These are phyloP conservation scores for Epichloe uncinata DNA, from an alignment of 2,329 filamentous ascomycete species.

Conservation along the genomic window DNA sequence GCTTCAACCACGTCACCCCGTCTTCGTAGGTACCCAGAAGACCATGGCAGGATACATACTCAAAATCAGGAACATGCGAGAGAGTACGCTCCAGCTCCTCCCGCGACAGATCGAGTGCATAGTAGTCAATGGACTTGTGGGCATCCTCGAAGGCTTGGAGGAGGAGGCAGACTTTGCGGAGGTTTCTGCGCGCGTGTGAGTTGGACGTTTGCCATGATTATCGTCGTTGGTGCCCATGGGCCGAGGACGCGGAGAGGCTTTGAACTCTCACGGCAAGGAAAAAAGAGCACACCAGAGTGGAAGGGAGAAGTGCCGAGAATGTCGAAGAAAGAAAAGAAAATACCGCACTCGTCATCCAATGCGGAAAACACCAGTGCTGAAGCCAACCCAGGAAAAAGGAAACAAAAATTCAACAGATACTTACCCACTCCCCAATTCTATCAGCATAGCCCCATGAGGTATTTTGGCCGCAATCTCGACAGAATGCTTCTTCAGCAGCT, in stretches of 20 bases:
- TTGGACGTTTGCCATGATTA: not conserved
- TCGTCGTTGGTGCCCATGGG: not conserved
- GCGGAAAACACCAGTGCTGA: not conserved
- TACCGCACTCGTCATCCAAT: too few relatives aligned
- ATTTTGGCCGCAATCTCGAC: conserved; percentile 61
- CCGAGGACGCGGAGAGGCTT: not conserved
- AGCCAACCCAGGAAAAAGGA: not conserved
- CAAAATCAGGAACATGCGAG: conserved; percentile 62
- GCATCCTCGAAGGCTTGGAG: conserved; percentile 68
- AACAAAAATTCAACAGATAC: conserved; percentile 16
- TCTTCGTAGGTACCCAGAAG: conserved; percentile 90
- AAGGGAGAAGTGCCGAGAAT: not conserved
- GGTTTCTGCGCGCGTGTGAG: conserved; percentile 46
- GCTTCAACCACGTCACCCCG: conserved; percentile 72
- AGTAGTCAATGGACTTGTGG: conserved; percentile 76
- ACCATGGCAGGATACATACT: conserved; percentile 68
- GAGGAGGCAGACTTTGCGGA: conserved; percentile 82
- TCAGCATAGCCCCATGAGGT: conserved; percentile 59
- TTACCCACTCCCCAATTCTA: conserved; percentile 92
- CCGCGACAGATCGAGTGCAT: conserved; percentile 75
- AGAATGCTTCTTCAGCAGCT: conserved; percentile 60
- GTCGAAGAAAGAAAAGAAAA: not conserved
- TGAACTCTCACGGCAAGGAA: too few relatives aligned
- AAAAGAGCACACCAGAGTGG: not conserved
- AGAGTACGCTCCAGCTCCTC: conserved; percentile 77